These are phyloP conservation scores for Penicillium nucicola DNA, from an alignment of 495 filamentous ascomycete genomes.

Conservation along the genomic window DNA sequence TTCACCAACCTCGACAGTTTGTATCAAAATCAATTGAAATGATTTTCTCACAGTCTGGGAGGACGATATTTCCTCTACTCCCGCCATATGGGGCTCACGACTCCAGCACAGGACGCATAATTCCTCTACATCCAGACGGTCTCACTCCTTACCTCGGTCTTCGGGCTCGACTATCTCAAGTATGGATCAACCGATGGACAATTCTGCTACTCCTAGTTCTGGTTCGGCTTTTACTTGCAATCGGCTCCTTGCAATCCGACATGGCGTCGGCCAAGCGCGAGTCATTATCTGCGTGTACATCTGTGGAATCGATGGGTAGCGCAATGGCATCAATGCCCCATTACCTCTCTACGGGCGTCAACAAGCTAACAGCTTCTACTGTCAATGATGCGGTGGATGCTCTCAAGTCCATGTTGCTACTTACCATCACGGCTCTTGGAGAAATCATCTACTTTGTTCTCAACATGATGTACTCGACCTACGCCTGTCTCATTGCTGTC, in stretches of 20 bases:
- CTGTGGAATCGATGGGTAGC: slow-evolving; percentile 91
- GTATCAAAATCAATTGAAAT: slow-evolving; percentile 15
- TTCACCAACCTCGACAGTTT: neutral
- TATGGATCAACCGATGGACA: slow-evolving; percentile 98
- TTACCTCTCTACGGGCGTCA: slow-evolving; percentile 85
- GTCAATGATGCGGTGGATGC: slow-evolving; percentile 75
- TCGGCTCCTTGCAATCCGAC: slow-evolving; percentile 64
- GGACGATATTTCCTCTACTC: slow-evolving; percentile 40
- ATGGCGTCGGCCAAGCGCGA: slow-evolving; percentile 71
- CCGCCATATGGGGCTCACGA: slow-evolving; percentile 45
- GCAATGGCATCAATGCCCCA: slow-evolving; percentile 97
- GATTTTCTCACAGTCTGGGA: slow-evolving; percentile 29
- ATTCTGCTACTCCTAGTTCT: slow-evolving; percentile 83
- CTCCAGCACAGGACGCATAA: slow-evolving; percentile 29
- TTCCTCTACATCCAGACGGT: slow-evolving; percentile 61
- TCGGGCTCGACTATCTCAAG: slow-evolving; percentile 83
- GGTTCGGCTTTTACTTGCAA: slow-evolving; percentile 71
- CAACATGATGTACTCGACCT: slow-evolving; percentile 83
- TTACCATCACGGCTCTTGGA: slow-evolving; percentile 80
- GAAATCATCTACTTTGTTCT: slow-evolving; percentile 86
- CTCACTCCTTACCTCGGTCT: slow-evolving; percentile 93
- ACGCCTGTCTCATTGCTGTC: slow-evolving; percentile 80
- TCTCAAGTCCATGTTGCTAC: slow-evolving; percentile 67
- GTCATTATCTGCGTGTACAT: slow-evolving; percentile 82
- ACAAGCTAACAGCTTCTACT: slow-evolving; percentile 72